phyloP scores from a whole-genome alignment of 352 stramenopile genomes.

The Pythium coloratum region DNA sequence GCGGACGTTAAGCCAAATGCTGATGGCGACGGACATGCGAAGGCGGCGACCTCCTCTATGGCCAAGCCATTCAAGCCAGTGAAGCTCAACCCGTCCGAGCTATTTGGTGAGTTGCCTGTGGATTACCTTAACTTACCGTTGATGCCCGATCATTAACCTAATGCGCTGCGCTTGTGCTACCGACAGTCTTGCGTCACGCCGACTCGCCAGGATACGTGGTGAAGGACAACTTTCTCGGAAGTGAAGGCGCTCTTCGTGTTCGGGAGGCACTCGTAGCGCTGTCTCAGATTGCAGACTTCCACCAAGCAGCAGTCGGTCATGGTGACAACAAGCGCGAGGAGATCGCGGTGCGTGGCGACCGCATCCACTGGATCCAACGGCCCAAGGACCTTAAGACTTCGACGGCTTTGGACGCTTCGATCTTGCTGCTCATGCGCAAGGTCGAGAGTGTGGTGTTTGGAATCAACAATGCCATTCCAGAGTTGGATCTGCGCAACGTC shows the following conservation, averaged over 20 bases:
- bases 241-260: constrained; percentile 32
- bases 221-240: constrained; percentile 49
- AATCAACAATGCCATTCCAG: constrained; percentile 47
- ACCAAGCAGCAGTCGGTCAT: constrained; percentile 49
- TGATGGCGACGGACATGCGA: not conserved
- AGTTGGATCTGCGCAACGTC: constrained; percentile 62
- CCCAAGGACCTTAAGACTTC: constrained; percentile 37
- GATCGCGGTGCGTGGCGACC: constrained; percentile 51
- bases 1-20: not conserved
- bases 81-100: constrained; percentile 56
- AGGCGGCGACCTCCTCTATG: not conserved
- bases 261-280: constrained; percentile 41
- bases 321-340: constrained; percentile 45
- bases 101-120: constrained; percentile 42
- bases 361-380: constrained; percentile 65
- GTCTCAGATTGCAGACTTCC: constrained; percentile 33
- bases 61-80: not conserved
- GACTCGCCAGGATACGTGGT: constrained; percentile 59
- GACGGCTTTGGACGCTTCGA: constrained; percentile 29
- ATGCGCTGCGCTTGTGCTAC: not conserved
- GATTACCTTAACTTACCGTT: not conserved
- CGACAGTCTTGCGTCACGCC: constrained; percentile 41
- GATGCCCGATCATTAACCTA: constrained; percentile 2
- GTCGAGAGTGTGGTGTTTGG: constrained; percentile 57
- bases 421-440: constrained; percentile 46